A percentile compares a stretch with the other conserved stretches of the same genome.
Conservation (phyloP, 2,329 filamentous ascomycete species). For the Penicillium nordicum region DNA sequence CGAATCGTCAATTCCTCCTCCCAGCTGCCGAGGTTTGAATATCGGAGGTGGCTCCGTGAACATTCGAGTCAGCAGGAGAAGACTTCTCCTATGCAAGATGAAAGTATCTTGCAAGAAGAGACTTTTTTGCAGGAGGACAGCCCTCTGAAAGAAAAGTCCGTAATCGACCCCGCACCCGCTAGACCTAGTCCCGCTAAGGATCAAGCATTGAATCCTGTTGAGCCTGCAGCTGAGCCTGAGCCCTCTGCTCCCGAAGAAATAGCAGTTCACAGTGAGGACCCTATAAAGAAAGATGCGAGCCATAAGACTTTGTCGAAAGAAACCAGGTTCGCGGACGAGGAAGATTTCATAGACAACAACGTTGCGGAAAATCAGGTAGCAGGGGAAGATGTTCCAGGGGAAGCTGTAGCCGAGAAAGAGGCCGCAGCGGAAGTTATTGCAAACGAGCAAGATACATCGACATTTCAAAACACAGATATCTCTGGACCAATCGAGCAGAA, state of each 20-base stretch:
- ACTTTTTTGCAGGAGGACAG: conserved; percentile 4
- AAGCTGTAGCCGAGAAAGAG: not conserved
- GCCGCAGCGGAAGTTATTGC: not conserved
- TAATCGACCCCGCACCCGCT: not conserved
- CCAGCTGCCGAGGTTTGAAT: conserved; percentile 40
- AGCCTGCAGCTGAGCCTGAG: not conserved
- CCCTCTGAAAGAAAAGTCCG: not conserved
- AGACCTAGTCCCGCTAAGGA: not conserved
- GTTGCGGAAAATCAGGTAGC: not conserved
- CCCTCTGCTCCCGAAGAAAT: not conserved
- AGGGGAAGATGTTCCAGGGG: not conserved
- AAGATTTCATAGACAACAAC: conserved; percentile 7
- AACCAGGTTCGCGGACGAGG: conserved; percentile 16
- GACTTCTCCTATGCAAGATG: conserved; percentile 6
- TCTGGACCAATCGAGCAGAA: conserved; percentile 15
- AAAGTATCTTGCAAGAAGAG: conserved; percentile 8
- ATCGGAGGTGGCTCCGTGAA: conserved; percentile 25
- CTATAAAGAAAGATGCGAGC: not conserved
- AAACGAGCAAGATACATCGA: conserved; percentile 2
- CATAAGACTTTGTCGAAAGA: conserved; percentile 12
- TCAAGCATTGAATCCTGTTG: not conserved
- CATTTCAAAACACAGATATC: conserved; percentile 2
- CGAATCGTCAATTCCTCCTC: conserved; percentile 36
- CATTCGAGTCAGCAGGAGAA: conserved; percentile 4
- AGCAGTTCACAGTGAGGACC: not conserved